Percentiles rank a stretch among this genome's conserved stretches.
These are phyloP conservation scores for Paratinospora sagittata DNA, from an alignment of 164 flowering plant genomes.

Conservation along the genomic window DNA sequence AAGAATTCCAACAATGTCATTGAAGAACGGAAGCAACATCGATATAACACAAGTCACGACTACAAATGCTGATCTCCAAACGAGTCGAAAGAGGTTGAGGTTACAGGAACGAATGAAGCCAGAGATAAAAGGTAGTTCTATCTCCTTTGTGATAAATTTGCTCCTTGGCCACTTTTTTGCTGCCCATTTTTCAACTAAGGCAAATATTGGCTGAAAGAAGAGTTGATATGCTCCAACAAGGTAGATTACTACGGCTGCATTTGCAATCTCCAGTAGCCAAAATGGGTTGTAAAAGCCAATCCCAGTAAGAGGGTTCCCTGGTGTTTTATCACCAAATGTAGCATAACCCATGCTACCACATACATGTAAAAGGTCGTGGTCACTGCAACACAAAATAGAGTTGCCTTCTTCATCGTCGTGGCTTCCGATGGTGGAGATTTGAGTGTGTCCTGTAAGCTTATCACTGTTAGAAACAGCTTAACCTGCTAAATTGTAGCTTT, in stretches of 20 bases:
- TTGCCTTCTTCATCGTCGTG: conserved; percentile 58
- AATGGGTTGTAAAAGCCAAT: conserved; percentile 66
- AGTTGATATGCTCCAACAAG: conserved; percentile 70
- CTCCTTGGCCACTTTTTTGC: conserved; percentile 32
- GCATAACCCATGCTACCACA: conserved; percentile 72
- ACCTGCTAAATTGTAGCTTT: background rate
- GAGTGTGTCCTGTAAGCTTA: conserved; percentile 40
- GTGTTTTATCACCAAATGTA: conserved; percentile 51
- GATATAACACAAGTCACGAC: conserved; percentile 40
- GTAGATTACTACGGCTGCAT: conserved; percentile 52
- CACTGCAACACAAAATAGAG: conserved; percentile 32
- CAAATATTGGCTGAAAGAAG: conserved; percentile 51
- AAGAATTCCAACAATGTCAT: conserved; percentile 44
- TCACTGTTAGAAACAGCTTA: background rate
- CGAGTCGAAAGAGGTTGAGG: no score
- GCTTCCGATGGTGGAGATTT: conserved; percentile 53
- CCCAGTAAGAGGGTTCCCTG: conserved; percentile 60
- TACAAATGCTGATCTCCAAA: conserved; percentile 44
- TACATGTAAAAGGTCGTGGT: conserved; percentile 53
- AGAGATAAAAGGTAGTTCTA: conserved; percentile 20
- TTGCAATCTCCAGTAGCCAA: conserved; percentile 65
- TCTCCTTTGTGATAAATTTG: conserved; percentile 34
- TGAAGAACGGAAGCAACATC: conserved; percentile 59
- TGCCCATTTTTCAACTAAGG: conserved; percentile 52
- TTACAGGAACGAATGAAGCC: no score